Percentiles rank a stretch among this genome's conserved stretches.
phyloP scores from a whole-genome alignment of 257 asterid species.

The Echites panduratus region DNA sequence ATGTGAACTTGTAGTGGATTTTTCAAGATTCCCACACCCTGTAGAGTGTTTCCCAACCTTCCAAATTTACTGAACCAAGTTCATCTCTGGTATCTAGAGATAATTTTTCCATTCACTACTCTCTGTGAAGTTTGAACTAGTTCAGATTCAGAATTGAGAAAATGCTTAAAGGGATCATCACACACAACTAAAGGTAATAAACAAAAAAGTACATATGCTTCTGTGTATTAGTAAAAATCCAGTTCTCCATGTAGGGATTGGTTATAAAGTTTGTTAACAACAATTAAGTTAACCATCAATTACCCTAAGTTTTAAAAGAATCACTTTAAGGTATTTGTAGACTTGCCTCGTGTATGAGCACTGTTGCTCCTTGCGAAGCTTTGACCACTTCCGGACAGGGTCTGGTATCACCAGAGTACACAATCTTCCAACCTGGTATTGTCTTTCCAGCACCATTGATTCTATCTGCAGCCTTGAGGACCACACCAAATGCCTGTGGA shows the following conservation, averaged over 20 bases:
- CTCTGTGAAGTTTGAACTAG: background rate
- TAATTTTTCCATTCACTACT: background rate
- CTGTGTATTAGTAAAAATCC: no score
- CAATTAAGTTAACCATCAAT: background rate
- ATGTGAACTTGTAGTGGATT: background rate
- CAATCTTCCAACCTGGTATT: slow-evolving; percentile 90
- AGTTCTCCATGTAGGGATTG: no score
- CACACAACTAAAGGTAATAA: no score
- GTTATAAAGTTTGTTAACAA: no score
- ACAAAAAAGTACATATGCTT: background rate
- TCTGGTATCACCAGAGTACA: slow-evolving; percentile 95
- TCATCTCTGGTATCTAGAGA: background rate
- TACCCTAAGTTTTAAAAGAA: background rate
- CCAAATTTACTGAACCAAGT: background rate
- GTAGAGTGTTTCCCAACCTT: background rate
- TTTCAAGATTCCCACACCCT: background rate
- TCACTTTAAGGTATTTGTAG: background rate
- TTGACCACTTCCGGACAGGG: slow-evolving; percentile 80
- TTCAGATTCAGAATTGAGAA: background rate
- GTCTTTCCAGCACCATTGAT: slow-evolving; percentile 45
- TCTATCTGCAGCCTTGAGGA: slow-evolving; percentile 55
- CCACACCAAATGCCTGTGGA: slow-evolving; percentile 76
- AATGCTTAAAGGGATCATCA: no score
- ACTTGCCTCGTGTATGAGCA: slow-evolving; percentile 81
- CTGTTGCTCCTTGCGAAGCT: slow-evolving; percentile 76